phyloP scores from a whole-genome alignment of 2,329 filamentous ascomycete genomes.

The Exophiala sp. region DNA sequence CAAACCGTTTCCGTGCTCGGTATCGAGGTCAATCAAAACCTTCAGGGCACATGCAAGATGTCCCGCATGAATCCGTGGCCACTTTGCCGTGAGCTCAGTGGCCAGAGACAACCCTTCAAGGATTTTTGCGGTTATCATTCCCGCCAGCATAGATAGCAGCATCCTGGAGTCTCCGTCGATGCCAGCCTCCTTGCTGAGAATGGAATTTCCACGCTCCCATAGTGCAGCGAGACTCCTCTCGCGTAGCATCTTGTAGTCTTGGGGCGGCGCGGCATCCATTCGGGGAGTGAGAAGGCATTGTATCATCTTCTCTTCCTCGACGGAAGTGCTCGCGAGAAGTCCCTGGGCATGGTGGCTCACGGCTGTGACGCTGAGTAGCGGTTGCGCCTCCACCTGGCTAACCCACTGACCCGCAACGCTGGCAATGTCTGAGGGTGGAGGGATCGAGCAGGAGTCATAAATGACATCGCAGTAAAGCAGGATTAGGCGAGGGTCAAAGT shows the following conservation, averaged over 20 bases:
- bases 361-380: background rate
- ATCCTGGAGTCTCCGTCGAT: background rate
- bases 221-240: slow-evolving; percentile 2
- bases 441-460: slow-evolving; percentile 7
- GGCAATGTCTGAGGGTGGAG: background rate
- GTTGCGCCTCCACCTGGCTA: background rate
- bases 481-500: slow-evolving; percentile 3
- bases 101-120: background rate
- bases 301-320: background rate
- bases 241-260: background rate
- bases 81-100: background rate
- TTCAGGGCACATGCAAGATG: slow-evolving; percentile 4
- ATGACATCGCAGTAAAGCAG: slow-evolving; percentile 4
- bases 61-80: background rate
- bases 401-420: background rate
- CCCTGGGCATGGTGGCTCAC: background rate
- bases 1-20: background rate
- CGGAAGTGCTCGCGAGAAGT: background rate
- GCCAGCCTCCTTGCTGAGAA: background rate
- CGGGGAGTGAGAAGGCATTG: background rate
- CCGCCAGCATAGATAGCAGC: slow-evolving; percentile 4
- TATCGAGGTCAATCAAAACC: slow-evolving; percentile 6
- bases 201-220: background rate
- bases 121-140: background rate
- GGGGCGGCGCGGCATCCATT: background rate